Conservation (phyloP, 495 filamentous ascomycete species). For the Viridothelium virens region DNA sequence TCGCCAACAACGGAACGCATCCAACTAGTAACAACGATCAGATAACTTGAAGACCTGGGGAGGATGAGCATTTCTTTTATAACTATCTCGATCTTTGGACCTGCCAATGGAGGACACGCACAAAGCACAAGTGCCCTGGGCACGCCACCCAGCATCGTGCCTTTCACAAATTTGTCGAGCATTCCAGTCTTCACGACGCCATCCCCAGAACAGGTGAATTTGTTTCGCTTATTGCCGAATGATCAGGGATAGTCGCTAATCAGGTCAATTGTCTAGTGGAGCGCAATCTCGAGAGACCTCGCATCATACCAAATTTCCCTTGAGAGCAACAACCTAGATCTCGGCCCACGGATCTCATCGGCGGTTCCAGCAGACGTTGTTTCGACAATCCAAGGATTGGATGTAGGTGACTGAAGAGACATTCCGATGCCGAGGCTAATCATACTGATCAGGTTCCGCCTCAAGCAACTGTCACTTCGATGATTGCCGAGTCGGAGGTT, state of each 20-base stretch:
- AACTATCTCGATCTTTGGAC: constrained; percentile 2
- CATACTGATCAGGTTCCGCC: not conserved
- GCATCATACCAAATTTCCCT: constrained; percentile 3
- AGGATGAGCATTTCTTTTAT: constrained; percentile 1
- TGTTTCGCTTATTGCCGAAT: not conserved
- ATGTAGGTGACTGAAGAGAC: not conserved
- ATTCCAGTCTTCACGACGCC: constrained; percentile 7
- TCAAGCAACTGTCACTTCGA: not conserved
- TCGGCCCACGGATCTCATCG: not conserved
- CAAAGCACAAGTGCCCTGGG: not conserved
- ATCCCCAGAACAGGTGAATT: not conserved
- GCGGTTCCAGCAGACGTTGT: not conserved
- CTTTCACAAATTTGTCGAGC: constrained; percentile 9
- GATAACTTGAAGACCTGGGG: not conserved
- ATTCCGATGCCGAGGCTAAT: not conserved
- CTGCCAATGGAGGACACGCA: not conserved
- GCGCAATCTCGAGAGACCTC: constrained; percentile 1
- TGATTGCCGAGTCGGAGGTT: not conserved
- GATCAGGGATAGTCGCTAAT: not conserved
- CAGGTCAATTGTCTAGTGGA: not conserved
- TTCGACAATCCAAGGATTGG: not conserved
- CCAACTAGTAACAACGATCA: not conserved
- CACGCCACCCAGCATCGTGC: not conserved
- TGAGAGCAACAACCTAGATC: not conserved
- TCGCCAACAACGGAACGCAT: not conserved